Evolutionary conservation across 2,329 filamentous ascomycete species (phyloP), one percentile per base, ranked within the genome.

Genomic region (Colletotrichum sp.): DNA sequence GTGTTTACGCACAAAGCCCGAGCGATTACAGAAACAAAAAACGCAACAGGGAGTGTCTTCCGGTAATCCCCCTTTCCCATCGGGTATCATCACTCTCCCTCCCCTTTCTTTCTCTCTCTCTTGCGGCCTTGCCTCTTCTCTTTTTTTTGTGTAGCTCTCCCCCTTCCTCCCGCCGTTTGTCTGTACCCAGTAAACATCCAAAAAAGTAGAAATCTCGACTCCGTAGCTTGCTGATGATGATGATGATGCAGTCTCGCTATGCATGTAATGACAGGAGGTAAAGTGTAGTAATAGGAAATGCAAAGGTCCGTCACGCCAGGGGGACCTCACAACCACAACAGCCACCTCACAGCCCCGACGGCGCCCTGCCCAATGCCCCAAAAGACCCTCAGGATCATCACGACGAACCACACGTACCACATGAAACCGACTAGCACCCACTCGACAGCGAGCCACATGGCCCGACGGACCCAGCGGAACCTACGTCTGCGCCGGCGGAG

Each of bases 331-430:
- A 97, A 84, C 95, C 95, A 98, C 78, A 98, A 86, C 82, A 98
- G 85, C 96, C 96, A 99, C 82, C 90, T 89, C n/a, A 94, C 88
- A 12, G 90, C 89, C 13, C 88, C 86, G 66, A 92, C 86, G 0
- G 91, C 81, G 4, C 92, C 92, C 62, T 90, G 90, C 61, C 93
- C 90, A 2, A 94, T 79, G 13, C 93, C 92, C 76, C 92, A 87
- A 44, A 94, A 85, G 16, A 95, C 84, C 76, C 95, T 91, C 68
- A 94, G 88, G 29, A 96, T 88, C 83, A 96, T 94, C 29, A 98
- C 96, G 39, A 98, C 88, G 75, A 98, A 92, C 96, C 96, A 99
- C 19, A 98, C 93, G 85, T 94, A 95, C 96, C 97, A 98, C 93
- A 99, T 95, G 79, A 98, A 91, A 6, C 94, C 95, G 52, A 99